Percentiles rank a stretch among this genome's conserved stretches.
Conservation (phyloP, 2,329 filamentous ascomycete species). For the Alternaria metachromatica region DNA sequence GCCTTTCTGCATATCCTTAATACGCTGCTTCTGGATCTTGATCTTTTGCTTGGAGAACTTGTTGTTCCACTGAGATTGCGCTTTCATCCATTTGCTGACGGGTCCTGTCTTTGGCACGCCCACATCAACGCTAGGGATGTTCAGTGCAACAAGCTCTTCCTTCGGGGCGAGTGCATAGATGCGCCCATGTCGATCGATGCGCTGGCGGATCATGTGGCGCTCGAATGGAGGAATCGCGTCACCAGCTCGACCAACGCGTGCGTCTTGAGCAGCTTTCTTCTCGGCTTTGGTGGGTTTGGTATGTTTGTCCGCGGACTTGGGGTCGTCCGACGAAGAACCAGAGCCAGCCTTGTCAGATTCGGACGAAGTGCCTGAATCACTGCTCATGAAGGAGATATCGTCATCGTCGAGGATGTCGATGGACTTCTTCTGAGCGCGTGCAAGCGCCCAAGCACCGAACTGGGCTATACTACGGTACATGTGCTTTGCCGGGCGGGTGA, state of each 20-base stretch:
- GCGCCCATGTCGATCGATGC: constrained; percentile 78
- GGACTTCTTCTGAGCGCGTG: constrained; percentile 76
- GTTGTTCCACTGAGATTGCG: constrained; percentile 74
- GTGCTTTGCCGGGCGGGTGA: constrained; percentile 92
- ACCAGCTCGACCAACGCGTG: constrained; percentile 79
- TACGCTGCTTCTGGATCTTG: constrained; percentile 74
- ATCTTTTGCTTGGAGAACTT: constrained; percentile 74
- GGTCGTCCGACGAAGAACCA: constrained; percentile 33
- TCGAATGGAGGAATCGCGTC: constrained; percentile 81
- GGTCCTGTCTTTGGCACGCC: constrained; percentile 82
- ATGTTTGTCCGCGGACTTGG: constrained; percentile 20
- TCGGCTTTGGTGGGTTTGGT: constrained; percentile 23
- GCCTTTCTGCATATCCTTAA: constrained; percentile 74
- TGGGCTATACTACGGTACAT: constrained; percentile 95
- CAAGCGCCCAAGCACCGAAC: constrained; percentile 90
- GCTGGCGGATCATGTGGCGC: constrained; percentile 89
- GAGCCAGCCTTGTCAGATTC: constrained; percentile 18
- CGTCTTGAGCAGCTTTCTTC: constrained; percentile 15
- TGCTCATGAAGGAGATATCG: constrained; percentile 75
- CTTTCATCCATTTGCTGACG: constrained; percentile 81
- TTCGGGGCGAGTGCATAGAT: constrained; percentile 72
- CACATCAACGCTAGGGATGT: constrained; percentile 68
- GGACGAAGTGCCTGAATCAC: constrained; percentile 49
- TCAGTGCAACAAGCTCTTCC: constrained; percentile 69
- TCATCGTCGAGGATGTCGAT: constrained; percentile 86